Evolutionary conservation across 2,329 filamentous ascomycete species (phyloP).

Genomic region (Microascus cirrosus): DNA sequence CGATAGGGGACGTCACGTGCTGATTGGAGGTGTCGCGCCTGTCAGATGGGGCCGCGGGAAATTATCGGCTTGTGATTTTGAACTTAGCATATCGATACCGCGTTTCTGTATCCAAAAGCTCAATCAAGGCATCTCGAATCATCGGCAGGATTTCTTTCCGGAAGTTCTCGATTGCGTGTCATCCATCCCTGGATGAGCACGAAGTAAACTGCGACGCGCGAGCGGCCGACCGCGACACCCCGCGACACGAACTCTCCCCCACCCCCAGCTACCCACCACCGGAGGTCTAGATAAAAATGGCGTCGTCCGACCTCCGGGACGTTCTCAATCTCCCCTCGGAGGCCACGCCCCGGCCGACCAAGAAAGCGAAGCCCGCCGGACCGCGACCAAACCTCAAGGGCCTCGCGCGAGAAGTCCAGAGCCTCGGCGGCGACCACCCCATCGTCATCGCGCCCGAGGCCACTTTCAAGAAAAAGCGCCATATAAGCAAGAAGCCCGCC

Average conservation of each 20-base stretch:
- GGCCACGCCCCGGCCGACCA: conserved; percentile 44
- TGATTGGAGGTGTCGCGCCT: neutral
- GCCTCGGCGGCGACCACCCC: conserved; percentile 53
- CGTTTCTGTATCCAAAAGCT: neutral
- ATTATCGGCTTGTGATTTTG: neutral
- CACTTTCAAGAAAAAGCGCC: conserved; percentile 43
- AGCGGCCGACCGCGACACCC: neutral
- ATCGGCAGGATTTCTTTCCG: too few species aligned
- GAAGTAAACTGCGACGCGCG: neutral
- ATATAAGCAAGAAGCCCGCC: conserved; percentile 42
- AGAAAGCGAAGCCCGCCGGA: conserved; percentile 61
- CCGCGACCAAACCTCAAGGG: conserved; percentile 51
- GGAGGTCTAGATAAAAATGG: conserved; percentile 32
- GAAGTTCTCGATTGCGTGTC: neutral
- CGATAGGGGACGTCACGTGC: conserved; percentile 20
- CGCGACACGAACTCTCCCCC: neutral
- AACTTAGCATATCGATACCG: neutral
- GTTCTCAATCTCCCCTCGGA: conserved; percentile 71
- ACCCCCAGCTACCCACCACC: neutral
- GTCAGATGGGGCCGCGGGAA: neutral
- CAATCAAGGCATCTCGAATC: neutral
- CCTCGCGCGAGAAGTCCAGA: conserved; percentile 54
- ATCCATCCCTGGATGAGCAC: neutral
- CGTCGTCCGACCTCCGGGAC: conserved; percentile 74
- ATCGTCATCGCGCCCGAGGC: conserved; percentile 55